Evolutionary conservation across 306 rosid species (phyloP), one percentile per base, ranked within the genome.

Genomic region (Vicia faba): DNA sequence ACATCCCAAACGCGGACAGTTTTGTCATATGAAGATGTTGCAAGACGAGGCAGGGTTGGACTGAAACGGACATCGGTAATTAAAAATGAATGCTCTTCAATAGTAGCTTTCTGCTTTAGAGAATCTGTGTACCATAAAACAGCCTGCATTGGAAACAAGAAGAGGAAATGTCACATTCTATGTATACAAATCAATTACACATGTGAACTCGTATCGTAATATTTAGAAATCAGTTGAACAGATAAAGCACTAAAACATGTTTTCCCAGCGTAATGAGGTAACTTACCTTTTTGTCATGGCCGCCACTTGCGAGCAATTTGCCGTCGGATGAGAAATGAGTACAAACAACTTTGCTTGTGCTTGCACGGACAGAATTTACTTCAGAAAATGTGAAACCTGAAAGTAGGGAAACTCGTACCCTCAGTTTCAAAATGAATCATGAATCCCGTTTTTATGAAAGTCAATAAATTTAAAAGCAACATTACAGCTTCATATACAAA

Each of bases 1-100:
- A 86, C 97, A 80, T 90, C 99, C 99, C 99, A 93, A 72, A 93
- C 99, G 72, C 97, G 71, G 78, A 93, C 99, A 61, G 97, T 93
- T 85, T 84, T 88, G 82, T 93, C 99, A 40, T 90, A 90, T 33
- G 99, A 93, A 77, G 97, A 90, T 49, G 99, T 93, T 61, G 99
- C 99, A 43, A 93, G 92, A 14, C 92, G 99, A 19, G 91, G 80
- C 86, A 82, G 79, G 89, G 88, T 93, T n/a, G 97, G 95, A 78
- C 99, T 90, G 64, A 93, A 93, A 64, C 99, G 97, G 61, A 93
- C 96, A 84, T 93, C 99, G 5, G 97, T 90, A 56, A 93, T 89
- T 59, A 93, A 69, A 72, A 83, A 41, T 45, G 83, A 43, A 80
- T 90, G 97, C 74, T 93, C 99, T 80, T 93, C 96, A 25, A 93